phyloP scores from a whole-genome alignment of 768 basidiomycete genomes.

The Dendrothele bispora region DNA sequence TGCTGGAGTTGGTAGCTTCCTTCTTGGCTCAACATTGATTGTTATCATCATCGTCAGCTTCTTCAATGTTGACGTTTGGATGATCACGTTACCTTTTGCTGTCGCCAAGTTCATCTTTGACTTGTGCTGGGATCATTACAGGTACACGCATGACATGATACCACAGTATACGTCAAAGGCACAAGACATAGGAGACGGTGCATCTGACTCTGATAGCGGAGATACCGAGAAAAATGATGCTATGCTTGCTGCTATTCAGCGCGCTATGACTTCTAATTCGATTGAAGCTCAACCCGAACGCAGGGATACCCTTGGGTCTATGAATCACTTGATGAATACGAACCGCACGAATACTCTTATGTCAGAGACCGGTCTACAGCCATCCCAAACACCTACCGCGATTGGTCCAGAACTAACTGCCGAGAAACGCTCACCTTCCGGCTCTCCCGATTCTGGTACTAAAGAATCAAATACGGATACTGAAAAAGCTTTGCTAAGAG shows the following conservation, averaged over 20 bases:
- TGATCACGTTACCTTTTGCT: slow-evolving; percentile 82
- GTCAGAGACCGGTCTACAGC: not conserved
- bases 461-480: not conserved
- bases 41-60: slow-evolving; percentile 77
- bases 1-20: slow-evolving; percentile 68
- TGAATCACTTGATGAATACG: not conserved
- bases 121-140: slow-evolving; percentile 55
- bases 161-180: slow-evolving; percentile 16
- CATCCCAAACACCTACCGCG: too few relatives aligned
- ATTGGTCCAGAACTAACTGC: too few relatives aligned
- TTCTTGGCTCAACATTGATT: slow-evolving; percentile 68
- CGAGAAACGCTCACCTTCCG: not conserved
- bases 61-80: slow-evolving; percentile 78
- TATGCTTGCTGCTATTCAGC: slow-evolving; percentile 11
- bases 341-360: not conserved
- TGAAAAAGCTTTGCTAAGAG: too few relatives aligned
- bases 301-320: slow-evolving; percentile 5
- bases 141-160: slow-evolving; percentile 29
- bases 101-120: slow-evolving; percentile 71
- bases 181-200: slow-evolving; percentile 15
- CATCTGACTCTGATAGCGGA: not conserved
- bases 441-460: not conserved
- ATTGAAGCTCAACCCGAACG: slow-evolving; percentile 1
- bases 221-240: too few relatives aligned
- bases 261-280: slow-evolving; percentile 9